Evolutionary conservation across 768 basidiomycete species (phyloP), one percentile per base, ranked within the genome.

Genomic region (Phanerodontia chrysosporium): DNA sequence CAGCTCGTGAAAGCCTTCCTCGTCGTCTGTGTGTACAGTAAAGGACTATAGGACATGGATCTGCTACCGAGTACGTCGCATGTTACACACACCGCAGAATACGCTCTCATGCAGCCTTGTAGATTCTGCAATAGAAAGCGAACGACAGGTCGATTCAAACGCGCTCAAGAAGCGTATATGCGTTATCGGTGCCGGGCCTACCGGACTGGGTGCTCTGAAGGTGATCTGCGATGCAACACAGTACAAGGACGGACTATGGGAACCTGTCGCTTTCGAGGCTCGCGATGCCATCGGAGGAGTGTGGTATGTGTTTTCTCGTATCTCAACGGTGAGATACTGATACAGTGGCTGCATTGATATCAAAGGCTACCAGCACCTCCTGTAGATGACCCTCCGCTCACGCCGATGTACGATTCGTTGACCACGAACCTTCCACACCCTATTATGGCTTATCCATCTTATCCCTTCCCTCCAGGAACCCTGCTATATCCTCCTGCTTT

Each of bases 361-460:
- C 22, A 16, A 1, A 77, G 87, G 89, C 68, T 82, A 24, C 84
- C 88, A 21, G 80, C 83, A 7, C 72, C 77, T 35, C 78, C 81
- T 3, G 69, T 70, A 12, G 75, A 73, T 21, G 71, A 82, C 32
- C 82, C 82, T 7, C 88, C 89, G 1, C 66, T 79, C 30, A 87
- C 89, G 0, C 83, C 92, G 1, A 66, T 91, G 9, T 94, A 94
- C 65, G 87, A 92, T 65, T 86, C 87, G 0, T 74, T 94, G 13
- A 87, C 86, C n/a, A 87, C 91, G 0, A 93, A 93, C 64, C 68
- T 94, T 4, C 89, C 92, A 0, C 88, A 92, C 63, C 87, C 87
- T 1, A 59, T 86, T 51, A 93, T 94, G 92, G 80, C 81, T 2
- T 92, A 77, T 64, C 74, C 78, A 1, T 79, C 78, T 48, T 84